A percentile compares a stretch with the other conserved stretches of the same genome.
Conservation (phyloP, 1,284 basidiomycete genomes). For the Volvariella surrecta region DNA sequence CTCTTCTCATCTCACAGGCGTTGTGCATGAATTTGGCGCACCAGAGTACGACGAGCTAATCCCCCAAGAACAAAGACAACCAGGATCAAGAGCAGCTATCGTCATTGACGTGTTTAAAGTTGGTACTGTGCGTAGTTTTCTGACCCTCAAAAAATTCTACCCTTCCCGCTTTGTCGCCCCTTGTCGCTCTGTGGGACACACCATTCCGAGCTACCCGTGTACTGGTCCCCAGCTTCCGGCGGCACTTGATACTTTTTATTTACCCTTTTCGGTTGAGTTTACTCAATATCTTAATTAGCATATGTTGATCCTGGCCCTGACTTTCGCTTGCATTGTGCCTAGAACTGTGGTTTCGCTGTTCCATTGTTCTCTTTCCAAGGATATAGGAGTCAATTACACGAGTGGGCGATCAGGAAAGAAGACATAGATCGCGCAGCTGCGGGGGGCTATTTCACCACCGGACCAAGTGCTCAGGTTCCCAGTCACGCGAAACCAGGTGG, state of each 20-base stretch:
- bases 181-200: background rate
- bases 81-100: conserved; percentile 44
- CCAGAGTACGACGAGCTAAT: conserved; percentile 39
- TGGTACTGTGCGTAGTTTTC: conserved; percentile 29
- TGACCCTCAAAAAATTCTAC: background rate
- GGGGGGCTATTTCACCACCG: conserved; percentile 2
- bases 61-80: conserved; percentile 27
- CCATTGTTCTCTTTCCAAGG: conserved; percentile 39
- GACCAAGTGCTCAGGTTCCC: background rate
- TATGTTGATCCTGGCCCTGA: background rate
- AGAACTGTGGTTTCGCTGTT: conserved; percentile 45
- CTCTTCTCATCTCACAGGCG: conserved; percentile 21
- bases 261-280: background rate
- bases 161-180: background rate
- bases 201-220: conserved; percentile 1
- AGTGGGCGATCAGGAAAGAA: conserved; percentile 24
- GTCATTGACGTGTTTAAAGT: conserved; percentile 42
- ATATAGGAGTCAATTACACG: conserved; percentile 33
- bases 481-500: background rate
- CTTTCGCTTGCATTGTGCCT: background rate
- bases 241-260: background rate
- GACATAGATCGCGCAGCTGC: conserved; percentile 15
- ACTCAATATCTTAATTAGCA: background rate
- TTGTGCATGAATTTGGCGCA: conserved; percentile 41
- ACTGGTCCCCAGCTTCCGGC: background rate